These are phyloP conservation scores for Neostapfia colusana DNA, from an alignment of 176 grass and related monocot species.

Conservation along the genomic window DNA sequence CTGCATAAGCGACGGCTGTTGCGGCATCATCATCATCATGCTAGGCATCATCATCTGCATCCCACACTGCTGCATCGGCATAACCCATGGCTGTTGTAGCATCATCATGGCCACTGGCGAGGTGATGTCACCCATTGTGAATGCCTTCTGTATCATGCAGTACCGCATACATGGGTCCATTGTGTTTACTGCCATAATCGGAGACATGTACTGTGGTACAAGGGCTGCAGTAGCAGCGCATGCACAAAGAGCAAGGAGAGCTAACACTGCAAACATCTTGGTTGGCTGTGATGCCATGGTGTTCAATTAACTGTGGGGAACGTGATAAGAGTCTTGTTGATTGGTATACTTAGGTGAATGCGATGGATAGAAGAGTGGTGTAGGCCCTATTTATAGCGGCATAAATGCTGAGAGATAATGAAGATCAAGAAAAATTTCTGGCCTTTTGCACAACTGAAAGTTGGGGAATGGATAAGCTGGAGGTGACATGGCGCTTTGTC, in stretches of 20 bases:
- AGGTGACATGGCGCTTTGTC: no score
- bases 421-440: no score
- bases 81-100: neutral
- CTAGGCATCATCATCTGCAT: no score
- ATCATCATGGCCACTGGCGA: neutral
- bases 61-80: neutral
- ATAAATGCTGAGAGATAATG: no score
- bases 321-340: neutral
- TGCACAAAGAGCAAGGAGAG: neutral
- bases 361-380: neutral
- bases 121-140: neutral
- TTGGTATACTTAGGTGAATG: no score
- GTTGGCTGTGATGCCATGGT: neutral
- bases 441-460: neutral
- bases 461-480: no score
- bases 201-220: neutral
- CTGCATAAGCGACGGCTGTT: no score
- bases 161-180: neutral
- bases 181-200: neutral
- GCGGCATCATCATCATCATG: no score
- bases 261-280: conserved; percentile 2
- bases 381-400: conserved; percentile 1
- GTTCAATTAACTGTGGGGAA: neutral
- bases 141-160: no score
- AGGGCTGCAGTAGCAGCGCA: neutral